Evolutionary conservation across 139 green algal genomes (phyloP).

Genomic region (Bryopsis sp.): DNA sequence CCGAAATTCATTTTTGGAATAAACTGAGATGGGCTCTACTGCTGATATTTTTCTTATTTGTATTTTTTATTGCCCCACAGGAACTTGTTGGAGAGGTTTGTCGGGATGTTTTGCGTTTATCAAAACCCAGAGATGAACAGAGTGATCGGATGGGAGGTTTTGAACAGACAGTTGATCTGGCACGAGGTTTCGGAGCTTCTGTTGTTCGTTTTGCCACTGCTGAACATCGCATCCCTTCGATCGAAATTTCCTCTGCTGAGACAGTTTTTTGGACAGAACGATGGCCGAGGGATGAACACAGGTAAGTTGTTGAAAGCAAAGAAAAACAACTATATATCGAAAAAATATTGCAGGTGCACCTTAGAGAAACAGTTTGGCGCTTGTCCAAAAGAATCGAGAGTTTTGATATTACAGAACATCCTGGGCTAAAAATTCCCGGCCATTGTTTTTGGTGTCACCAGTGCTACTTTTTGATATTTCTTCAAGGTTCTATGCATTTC

Average conservation of each 20-base stretch:
- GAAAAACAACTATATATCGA: not conserved
- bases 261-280: no score
- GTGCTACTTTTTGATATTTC: not conserved
- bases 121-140: slow-evolving; percentile 51
- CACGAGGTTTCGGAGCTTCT: slow-evolving; percentile 77
- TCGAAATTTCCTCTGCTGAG: no score
- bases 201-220: slow-evolving; percentile 72
- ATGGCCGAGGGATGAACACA: not conserved
- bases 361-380: not conserved
- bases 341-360: not conserved
- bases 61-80: slow-evolving; percentile 33
- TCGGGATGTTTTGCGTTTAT: slow-evolving; percentile 69
- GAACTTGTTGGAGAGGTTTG: slow-evolving; percentile 63
- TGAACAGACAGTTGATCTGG: slow-evolving; percentile 89
- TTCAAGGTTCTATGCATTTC: not conserved
- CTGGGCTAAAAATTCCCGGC: not conserved
- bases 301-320: not conserved
- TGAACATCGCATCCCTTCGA: no score
- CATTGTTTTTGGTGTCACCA: not conserved
- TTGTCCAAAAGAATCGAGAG: not conserved
- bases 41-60: not conserved
- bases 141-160: slow-evolving; percentile 82
- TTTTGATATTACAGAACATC: not conserved
- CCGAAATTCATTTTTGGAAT: no score
- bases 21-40: no score